phyloP scores from a whole-genome alignment of 768 basidiomycete species.

The Amanita phalloides region DNA sequence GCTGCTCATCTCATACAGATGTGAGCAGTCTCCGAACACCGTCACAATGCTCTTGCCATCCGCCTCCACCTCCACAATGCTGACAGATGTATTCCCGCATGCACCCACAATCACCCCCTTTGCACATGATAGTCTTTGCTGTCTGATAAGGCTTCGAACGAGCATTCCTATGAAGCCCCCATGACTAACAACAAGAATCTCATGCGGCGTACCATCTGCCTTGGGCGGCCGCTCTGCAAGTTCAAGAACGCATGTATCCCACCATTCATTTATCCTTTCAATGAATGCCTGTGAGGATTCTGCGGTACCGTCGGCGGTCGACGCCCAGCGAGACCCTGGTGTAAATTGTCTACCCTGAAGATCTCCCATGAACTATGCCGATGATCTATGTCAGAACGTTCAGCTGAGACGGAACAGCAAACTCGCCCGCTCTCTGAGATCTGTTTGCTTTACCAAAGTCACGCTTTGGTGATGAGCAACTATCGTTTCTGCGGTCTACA shows the following conservation, averaged over 20 bases:
- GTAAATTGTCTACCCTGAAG: conserved; percentile 35
- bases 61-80: conserved; percentile 42
- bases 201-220: conserved; percentile 15
- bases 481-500: conserved; percentile 59
- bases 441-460: conserved; percentile 28
- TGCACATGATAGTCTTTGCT: conserved; percentile 24
- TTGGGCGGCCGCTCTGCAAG: conserved; percentile 13
- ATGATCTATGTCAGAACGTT: neutral
- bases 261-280: conserved; percentile 50
- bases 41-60: conserved; percentile 29
- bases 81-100: conserved; percentile 47
- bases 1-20: conserved; percentile 30
- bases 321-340: conserved; percentile 8
- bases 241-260: conserved; percentile 35
- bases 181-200: conserved; percentile 56
- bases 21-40: conserved; percentile 44
- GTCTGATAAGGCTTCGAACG: conserved; percentile 34
- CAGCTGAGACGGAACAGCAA: too few species aligned
- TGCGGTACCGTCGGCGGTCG: conserved; percentile 17
- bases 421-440: conserved; percentile 58
- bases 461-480: conserved; percentile 40
- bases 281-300: conserved; percentile 32
- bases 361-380: conserved; percentile 45
- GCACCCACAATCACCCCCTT: conserved; percentile 21
- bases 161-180: conserved; percentile 53